phyloP scores from a whole-genome alignment of 2,329 filamentous ascomycete species.

The Penicillium sp. region DNA sequence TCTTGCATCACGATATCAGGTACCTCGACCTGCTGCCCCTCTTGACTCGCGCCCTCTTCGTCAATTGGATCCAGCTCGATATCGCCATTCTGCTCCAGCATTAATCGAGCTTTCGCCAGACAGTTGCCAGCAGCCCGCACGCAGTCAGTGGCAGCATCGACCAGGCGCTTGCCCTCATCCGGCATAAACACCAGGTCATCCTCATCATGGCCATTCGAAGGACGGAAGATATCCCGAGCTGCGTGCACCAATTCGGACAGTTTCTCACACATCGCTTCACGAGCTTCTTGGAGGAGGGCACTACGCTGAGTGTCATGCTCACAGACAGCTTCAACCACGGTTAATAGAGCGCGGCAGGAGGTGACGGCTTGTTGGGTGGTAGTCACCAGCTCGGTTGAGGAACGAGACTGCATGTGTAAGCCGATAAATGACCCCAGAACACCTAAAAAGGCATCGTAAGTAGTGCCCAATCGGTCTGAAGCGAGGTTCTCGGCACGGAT shows the following conservation, averaged over 20 bases:
- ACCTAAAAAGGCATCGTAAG: constrained; percentile 87
- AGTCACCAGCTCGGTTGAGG: constrained; percentile 77
- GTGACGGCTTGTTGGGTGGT: constrained; percentile 83
- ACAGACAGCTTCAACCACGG: constrained; percentile 80
- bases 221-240: constrained; percentile 76
- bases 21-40: constrained; percentile 13
- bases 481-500: constrained; percentile 73
- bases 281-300: constrained; percentile 68
- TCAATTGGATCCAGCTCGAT: constrained; percentile 75
- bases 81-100: constrained; percentile 87
- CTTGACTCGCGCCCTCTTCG: constrained; percentile 26
- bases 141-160: constrained; percentile 80
- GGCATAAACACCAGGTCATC: constrained; percentile 82
- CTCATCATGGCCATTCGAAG: constrained; percentile 67
- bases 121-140: constrained; percentile 91
- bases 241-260: constrained; percentile 80
- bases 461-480: constrained; percentile 77
- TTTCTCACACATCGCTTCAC: constrained; percentile 75
- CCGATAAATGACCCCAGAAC: constrained; percentile 93
- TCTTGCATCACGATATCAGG: not conserved
- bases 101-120: constrained; percentile 79
- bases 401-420: constrained; percentile 89
- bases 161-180: constrained; percentile 74
- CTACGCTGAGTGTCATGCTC: constrained; percentile 73
- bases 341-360: constrained; percentile 78